Evolutionary conservation across 106 monocot genomes (phyloP).

Genomic region (Xerophyta viscosa): DNA sequence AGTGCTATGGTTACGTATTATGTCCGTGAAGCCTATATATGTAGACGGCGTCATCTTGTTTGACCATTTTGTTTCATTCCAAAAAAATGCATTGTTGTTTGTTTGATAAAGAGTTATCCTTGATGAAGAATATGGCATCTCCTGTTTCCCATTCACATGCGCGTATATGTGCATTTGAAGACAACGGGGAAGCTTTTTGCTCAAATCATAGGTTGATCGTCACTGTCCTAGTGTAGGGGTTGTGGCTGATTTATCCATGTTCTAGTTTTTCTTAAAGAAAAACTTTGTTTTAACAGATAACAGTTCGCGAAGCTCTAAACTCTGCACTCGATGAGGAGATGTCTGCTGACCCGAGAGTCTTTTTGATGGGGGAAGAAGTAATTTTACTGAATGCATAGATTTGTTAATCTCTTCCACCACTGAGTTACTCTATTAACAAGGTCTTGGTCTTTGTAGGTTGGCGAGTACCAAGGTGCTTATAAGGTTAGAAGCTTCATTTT

Average conservation of each 20-base stretch:
- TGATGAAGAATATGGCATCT: neutral
- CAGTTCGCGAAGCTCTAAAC: slow-evolving; percentile 89
- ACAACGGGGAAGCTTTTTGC: neutral
- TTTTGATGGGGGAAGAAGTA: slow-evolving; percentile 99
- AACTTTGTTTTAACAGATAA: slow-evolving; percentile 40
- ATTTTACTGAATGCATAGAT: neutral
- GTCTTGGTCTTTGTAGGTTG: slow-evolving; percentile 47
- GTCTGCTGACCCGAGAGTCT: slow-evolving; percentile 90
- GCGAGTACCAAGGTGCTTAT: slow-evolving; percentile 98
- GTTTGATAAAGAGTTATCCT: neutral
- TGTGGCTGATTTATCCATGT: neutral
- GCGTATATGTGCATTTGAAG: neutral
- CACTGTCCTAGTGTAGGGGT: neutral
- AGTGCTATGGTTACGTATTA: no score
- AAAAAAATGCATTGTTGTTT: no score
- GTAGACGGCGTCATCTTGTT: no score
- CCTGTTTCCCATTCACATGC: neutral
- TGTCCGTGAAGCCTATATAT: no score
- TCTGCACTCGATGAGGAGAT: slow-evolving; percentile 97
- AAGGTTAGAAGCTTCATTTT: slow-evolving; percentile 55
- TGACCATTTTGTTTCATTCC: no score
- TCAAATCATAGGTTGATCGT: neutral
- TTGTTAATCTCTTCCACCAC: neutral
- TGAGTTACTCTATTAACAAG: neutral
- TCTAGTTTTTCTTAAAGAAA: no score